phyloP scores from a whole-genome alignment of 805 yeast genomes.

The Isabelozyma pseudorhagii region DNA sequence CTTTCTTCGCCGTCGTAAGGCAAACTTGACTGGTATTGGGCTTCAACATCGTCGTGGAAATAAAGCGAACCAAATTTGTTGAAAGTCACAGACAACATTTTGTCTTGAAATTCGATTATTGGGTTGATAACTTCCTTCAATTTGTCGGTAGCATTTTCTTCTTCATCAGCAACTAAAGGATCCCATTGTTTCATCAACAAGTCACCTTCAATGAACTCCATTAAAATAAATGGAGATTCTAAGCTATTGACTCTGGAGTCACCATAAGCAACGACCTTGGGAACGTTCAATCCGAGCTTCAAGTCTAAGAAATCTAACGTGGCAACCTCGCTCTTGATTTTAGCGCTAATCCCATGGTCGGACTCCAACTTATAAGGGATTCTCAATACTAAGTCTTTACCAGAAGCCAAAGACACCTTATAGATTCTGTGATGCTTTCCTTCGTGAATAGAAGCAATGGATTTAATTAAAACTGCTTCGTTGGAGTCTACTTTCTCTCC shows the following conservation, averaged over 20 bases:
- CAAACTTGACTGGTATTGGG: constrained; percentile 35
- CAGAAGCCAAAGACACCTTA: constrained; percentile 62
- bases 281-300: constrained; percentile 67
- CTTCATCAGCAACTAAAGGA: constrained; percentile 63
- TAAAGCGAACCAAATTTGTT: constrained; percentile 79
- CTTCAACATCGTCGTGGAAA: constrained; percentile 65
- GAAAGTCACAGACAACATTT: constrained; percentile 56
- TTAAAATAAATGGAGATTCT: constrained; percentile 71
- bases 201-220: constrained; percentile 79
- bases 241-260: constrained; percentile 58
- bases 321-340: constrained; percentile 87
- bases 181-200: constrained; percentile 88
- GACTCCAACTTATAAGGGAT: constrained; percentile 80
- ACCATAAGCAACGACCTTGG: constrained; percentile 70
- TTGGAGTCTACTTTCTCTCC: constrained; percentile 45
- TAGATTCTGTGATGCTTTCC: constrained; percentile 93
- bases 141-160: constrained; percentile 45
- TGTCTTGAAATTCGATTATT: constrained; percentile 61
- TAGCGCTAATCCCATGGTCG: constrained; percentile 59
- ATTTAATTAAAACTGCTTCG: constrained; percentile 48
- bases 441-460: constrained; percentile 83
- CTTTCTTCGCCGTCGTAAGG: constrained; percentile 65
- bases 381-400: constrained; percentile 66
- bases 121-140: constrained; percentile 67
- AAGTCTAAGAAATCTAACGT: constrained; percentile 77